phyloP scores from a whole-genome alignment of 257 asterid species.

The Fraxinus americana region DNA sequence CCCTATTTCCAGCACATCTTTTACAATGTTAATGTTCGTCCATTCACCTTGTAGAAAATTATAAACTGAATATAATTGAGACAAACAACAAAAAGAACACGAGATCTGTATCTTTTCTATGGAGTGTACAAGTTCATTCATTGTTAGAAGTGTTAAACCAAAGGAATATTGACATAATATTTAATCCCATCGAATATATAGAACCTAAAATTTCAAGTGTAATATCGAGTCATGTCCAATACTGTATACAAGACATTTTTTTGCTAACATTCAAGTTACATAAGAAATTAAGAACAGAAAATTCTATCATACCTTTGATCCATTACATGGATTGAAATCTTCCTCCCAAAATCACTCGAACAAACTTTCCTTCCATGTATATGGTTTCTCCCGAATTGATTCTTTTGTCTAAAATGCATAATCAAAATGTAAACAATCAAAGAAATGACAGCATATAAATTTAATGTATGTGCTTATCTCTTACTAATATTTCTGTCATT shows the following conservation, averaged over 20 bases:
- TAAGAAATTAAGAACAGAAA: no score
- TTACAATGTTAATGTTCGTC: background rate
- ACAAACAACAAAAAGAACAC: no score
- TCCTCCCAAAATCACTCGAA: background rate
- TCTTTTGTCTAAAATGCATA: background rate
- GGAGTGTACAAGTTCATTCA: no score
- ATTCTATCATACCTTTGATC: background rate
- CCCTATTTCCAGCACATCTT: background rate
- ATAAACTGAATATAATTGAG: background rate
- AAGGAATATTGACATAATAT: no score
- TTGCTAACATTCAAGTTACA: background rate
- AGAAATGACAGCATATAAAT: background rate
- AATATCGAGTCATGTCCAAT: background rate
- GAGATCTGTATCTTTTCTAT: no score
- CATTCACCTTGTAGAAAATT: background rate
- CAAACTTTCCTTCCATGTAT: no score
- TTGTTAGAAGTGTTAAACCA: no score
- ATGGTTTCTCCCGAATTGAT: no score
- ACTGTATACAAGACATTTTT: no score
- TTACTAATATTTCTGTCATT: background rate
- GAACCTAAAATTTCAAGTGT: no score
- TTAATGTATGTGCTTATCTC: background rate
- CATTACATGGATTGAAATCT: no score
- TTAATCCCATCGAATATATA: no score
- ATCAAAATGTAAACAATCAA: background rate